Evolutionary conservation across 2,329 filamentous ascomycete genomes (phyloP).

Genomic region (Verticillium isaacii): DNA sequence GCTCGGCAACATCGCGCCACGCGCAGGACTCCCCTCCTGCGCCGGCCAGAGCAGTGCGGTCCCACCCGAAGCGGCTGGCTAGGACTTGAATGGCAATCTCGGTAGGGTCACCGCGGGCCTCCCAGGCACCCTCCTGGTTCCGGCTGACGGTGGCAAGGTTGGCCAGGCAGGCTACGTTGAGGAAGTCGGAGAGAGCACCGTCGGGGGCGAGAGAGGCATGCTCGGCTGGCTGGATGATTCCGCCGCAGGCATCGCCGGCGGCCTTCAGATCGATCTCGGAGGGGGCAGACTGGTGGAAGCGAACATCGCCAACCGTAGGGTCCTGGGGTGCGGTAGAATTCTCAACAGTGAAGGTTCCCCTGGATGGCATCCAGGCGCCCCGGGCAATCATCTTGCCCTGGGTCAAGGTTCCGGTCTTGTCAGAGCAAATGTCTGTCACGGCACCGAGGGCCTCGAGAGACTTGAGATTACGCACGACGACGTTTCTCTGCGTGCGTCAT

Average conservation of each 20-base stretch:
- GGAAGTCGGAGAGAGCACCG: constrained; percentile 39
- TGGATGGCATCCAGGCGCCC: constrained; percentile 12
- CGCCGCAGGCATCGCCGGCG: constrained; percentile 9
- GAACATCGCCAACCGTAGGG: constrained; percentile 37
- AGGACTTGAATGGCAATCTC: constrained; percentile 66
- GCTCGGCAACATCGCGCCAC: constrained; percentile 51
- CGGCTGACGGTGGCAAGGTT: constrained; percentile 54
- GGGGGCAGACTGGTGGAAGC: constrained; percentile 19
- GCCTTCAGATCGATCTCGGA: constrained; percentile 4
- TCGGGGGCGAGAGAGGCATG: constrained; percentile 26
- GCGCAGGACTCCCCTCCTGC: constrained; percentile 32
- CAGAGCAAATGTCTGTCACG: constrained; percentile 37
- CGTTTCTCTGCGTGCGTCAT: constrained; percentile 36
- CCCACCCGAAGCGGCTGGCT: constrained; percentile 56
- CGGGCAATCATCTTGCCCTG: constrained; percentile 12
- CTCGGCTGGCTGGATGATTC: constrained; percentile 11
- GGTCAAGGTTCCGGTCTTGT: constrained; percentile 11
- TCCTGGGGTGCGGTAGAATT: constrained; percentile 41
- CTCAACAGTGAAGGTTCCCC: constrained; percentile 10
- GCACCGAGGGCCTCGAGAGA: constrained; percentile 37
- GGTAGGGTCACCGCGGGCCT: constrained; percentile 55
- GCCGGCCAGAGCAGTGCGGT: constrained; percentile 37
- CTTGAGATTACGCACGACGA: constrained; percentile 51
- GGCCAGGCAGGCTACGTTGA: constrained; percentile 52
- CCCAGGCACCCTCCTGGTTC: constrained; percentile 40